These are phyloP conservation scores for Heliocybe sulcata DNA, from an alignment of 1,284 basidiomycete genomes.

Conservation along the genomic window DNA sequence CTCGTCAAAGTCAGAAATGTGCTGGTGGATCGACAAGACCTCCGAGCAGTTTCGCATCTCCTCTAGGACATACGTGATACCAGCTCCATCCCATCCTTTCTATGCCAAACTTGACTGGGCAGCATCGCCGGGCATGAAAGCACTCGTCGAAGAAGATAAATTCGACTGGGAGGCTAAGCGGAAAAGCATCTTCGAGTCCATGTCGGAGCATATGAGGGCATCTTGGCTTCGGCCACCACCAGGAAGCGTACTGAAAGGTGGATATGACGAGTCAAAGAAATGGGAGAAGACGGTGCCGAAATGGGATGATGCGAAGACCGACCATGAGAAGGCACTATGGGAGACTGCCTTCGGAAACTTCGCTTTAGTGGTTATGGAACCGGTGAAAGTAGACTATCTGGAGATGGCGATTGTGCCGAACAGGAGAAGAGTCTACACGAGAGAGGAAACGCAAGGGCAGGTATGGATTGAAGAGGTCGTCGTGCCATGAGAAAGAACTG, in stretches of 20 bases:
- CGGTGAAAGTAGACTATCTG: constrained; percentile 53
- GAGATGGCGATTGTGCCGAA: constrained; percentile 50
- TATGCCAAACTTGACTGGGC: constrained; percentile 22
- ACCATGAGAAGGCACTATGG: constrained; percentile 35
- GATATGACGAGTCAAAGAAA: constrained; percentile 3
- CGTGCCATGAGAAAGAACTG: not conserved
- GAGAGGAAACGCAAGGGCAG: constrained; percentile 6
- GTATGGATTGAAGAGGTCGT: not conserved
- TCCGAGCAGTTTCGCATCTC: constrained; percentile 54
- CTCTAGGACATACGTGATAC: constrained; percentile 40
- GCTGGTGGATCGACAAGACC: constrained; percentile 51
- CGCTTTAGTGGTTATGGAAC: constrained; percentile 57
- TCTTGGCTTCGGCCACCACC: constrained; percentile 57
- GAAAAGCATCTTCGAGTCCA: constrained; percentile 38
- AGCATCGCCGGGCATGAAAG: constrained; percentile 4
- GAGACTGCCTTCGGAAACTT: constrained; percentile 52
- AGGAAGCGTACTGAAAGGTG: constrained; percentile 36
- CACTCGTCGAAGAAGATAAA: constrained; percentile 25
- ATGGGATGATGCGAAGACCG: constrained; percentile 25
- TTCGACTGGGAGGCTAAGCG: constrained; percentile 62
- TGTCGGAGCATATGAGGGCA: constrained; percentile 55
- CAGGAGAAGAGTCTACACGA: constrained; percentile 44
- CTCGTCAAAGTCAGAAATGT: constrained; percentile 27
- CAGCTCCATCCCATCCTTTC: constrained; percentile 20
- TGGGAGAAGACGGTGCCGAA: constrained; percentile 44